Base-by-base conservation (phyloP, 2,329 filamentous ascomycete genomes). In the Trichoderma lentiforme region DNA sequence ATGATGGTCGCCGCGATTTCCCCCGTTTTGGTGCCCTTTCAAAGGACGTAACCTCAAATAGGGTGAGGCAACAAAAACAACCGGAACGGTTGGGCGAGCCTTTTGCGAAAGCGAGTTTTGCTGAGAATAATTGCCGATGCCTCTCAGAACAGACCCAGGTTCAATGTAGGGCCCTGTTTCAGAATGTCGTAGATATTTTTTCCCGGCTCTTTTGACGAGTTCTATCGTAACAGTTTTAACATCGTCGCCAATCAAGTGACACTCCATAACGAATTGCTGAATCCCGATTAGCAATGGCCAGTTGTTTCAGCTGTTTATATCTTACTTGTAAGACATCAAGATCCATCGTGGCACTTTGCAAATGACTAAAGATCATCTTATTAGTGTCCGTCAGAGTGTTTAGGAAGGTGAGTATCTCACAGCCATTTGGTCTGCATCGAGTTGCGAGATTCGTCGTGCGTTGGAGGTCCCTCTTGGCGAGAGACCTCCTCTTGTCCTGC, bases 131-230 rank as follows among this genome's bases (percentile, higher is more conserved):
- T 21, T 62, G 18, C 68, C 68, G 5, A n/a, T 32, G 24, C 9
- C 24, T 15, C 68, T 30, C 24, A 70, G 57, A 2, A 64, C 60
- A 3, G 58, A 64, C 4, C 68, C 68, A 1, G 68, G 68, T 51
- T 64, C 68, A 9, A 70, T 70, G 32, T 47, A 70, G 18, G 21
- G 21, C 1, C 68, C 68, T 43, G 53, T 57, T 43, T 70, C 68
- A 18, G 68, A 64, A 7, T 63, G n/a, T 21, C 68, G 68, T 39
- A 64, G 15, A n/a, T 43, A 70, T 6, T 39, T 57, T n/a, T 57
- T 12, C 15, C 28, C 9, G 6, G 57, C 14, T 36, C 30, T 18
- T 0, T 53, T 21, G 6, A 64, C 3, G 6, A 70, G 43, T 39
- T 14, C 24, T 8, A 70, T n/a, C 2, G 67, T 32, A 28, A 70